Percentiles rank a stretch among this genome's conserved stretches.
phyloP scores from a whole-genome alignment of 441 rosid genomes.

The Pelargonium cotyledonis region DNA sequence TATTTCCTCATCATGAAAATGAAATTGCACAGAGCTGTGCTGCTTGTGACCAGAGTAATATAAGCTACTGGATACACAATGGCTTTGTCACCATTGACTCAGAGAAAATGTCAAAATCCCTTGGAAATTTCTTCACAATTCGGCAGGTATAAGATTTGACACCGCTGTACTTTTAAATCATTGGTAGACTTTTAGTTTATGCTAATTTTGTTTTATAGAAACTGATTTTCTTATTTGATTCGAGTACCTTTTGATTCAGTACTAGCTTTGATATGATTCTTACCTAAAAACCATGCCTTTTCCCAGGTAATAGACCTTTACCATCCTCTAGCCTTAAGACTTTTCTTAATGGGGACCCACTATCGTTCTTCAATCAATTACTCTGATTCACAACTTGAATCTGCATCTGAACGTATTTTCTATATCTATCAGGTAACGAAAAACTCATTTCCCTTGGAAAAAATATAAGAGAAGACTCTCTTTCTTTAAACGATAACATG shows the following conservation, averaged over 20 bases:
- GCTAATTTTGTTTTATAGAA: not conserved
- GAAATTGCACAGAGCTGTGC: slow-evolving; percentile 87
- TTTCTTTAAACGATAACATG: not conserved
- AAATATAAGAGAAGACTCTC: not conserved
- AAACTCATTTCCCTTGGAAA: not conserved
- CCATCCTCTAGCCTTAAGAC: slow-evolving; percentile 79
- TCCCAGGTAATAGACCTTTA: slow-evolving; percentile 54
- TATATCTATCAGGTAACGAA: slow-evolving; percentile 73
- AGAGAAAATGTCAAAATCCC: slow-evolving; percentile 90
- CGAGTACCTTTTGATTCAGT: slow-evolving; percentile 4
- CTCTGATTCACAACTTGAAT: slow-evolving; percentile 56
- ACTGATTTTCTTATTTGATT: not conserved
- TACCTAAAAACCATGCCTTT: slow-evolving; percentile 15
- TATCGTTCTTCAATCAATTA: slow-evolving; percentile 85
- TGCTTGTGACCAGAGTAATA: slow-evolving; percentile 54
- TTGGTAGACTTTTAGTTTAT: not conserved
- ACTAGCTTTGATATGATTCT: not conserved
- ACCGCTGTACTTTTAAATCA: not conserved
- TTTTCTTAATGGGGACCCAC: slow-evolving; percentile 77
- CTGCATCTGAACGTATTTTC: slow-evolving; percentile 61
- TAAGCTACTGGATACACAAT: slow-evolving; percentile 85
- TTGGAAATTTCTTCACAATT: slow-evolving; percentile 68
- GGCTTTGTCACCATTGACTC: slow-evolving; percentile 82
- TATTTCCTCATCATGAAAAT: slow-evolving; percentile 93
- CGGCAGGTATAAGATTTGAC: slow-evolving; percentile 44